These are phyloP conservation scores for Pseudopithomyces chartarum DNA, from an alignment of 2,329 filamentous ascomycete genomes.

Conservation along the genomic window DNA sequence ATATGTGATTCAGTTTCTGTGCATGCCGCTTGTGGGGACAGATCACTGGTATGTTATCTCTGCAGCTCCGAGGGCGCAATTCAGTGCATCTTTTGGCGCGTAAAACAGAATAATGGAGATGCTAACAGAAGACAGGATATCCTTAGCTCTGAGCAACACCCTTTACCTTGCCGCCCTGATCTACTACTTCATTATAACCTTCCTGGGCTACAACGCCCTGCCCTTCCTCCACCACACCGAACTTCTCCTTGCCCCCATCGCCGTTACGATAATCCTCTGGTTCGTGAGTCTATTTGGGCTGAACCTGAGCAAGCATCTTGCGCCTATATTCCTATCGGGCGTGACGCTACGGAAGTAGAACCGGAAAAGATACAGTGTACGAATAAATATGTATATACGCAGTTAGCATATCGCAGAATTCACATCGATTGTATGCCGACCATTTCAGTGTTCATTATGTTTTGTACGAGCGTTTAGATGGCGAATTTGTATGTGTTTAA, in stretches of 20 bases:
- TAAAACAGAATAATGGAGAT: background rate
- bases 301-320: slow-evolving; percentile 57
- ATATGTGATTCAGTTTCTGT: slow-evolving; percentile 69
- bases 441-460: too few relatives aligned
- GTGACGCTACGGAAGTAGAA: slow-evolving; percentile 46
- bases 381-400: slow-evolving; percentile 2
- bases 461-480: too few relatives aligned
- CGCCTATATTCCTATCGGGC: slow-evolving; percentile 57
- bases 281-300: slow-evolving; percentile 57
- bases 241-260: slow-evolving; percentile 65
- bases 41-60: slow-evolving; percentile 53
- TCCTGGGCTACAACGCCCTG: slow-evolving; percentile 71
- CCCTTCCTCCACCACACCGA: slow-evolving; percentile 72
- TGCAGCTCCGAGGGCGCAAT: background rate
- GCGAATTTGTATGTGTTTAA: too few relatives aligned
- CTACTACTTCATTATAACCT: slow-evolving; percentile 72
- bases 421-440: too few relatives aligned
- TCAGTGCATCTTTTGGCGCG: background rate
- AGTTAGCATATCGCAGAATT: too few relatives aligned
- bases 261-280: slow-evolving; percentile 66
- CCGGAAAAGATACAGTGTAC: background rate
- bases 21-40: slow-evolving; percentile 64
- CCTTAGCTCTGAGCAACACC: slow-evolving; percentile 66
- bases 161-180: slow-evolving; percentile 68
- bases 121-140: slow-evolving; percentile 45